A percentile compares a stretch with the other conserved stretches of the same genome.
These are phyloP conservation scores for Dimargaris cristalligena DNA, from an alignment of 192 early-diverging fungal species.

Conservation along the genomic window DNA sequence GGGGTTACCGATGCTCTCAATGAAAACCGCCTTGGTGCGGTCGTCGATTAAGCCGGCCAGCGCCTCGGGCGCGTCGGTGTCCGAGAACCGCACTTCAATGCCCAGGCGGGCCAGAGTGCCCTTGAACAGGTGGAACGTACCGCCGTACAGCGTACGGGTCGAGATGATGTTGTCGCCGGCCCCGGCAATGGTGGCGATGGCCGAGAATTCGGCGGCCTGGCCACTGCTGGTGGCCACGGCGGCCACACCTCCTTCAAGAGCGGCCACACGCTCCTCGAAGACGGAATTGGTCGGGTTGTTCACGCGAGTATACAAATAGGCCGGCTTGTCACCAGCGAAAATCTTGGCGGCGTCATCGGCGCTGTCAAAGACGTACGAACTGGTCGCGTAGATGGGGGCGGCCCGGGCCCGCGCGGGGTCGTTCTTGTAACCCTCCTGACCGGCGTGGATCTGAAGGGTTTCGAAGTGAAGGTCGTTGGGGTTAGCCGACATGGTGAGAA, in stretches of 20 bases:
- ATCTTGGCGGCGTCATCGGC: constrained; percentile 66
- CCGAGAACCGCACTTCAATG: constrained; percentile 60
- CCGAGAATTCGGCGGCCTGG: constrained; percentile 75
- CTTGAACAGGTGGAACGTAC: constrained; percentile 77
- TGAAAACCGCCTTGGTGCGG: constrained; percentile 78
- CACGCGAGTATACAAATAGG: constrained; percentile 74
- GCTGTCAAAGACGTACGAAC: constrained; percentile 70
- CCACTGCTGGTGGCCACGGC: constrained; percentile 58
- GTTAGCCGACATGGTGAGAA: too few species aligned
- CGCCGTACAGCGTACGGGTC: constrained; percentile 55
- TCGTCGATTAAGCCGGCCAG: constrained; percentile 66
- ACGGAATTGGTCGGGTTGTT: constrained; percentile 77
- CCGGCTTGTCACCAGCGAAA: constrained; percentile 53
- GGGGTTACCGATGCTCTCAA: constrained; percentile 88
- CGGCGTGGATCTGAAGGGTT: constrained; percentile 85
- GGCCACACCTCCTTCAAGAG: constrained; percentile 73
- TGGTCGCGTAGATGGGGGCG: constrained; percentile 80
- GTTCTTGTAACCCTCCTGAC: constrained; percentile 42
- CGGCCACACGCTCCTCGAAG: constrained; percentile 84
- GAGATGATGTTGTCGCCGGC: constrained; percentile 82
- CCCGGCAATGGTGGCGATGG: constrained; percentile 58
- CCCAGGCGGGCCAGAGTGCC: constrained; percentile 66
- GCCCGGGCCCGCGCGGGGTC: constrained; percentile 61
- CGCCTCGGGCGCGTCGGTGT: constrained; percentile 55
- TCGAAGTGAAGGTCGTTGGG: constrained; percentile 40